Percentiles rank a stretch among this genome's conserved stretches.
These are phyloP conservation scores for Trichophyton rubrum DNA, from an alignment of 2,329 filamentous ascomycete species.

Conservation along the genomic window DNA sequence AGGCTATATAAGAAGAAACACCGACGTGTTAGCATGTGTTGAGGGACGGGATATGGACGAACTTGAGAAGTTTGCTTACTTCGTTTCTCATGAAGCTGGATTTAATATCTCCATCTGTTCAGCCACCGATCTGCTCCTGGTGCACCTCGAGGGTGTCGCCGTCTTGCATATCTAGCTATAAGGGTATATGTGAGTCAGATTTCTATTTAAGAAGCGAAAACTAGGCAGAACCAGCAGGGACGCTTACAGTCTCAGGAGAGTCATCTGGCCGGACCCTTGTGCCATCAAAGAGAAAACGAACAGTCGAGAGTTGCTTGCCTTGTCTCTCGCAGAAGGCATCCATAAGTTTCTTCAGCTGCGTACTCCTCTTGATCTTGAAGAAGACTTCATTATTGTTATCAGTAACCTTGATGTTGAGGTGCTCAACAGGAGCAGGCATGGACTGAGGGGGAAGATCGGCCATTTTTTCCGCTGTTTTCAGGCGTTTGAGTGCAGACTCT, in stretches of 20 bases:
- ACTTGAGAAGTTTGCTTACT: neutral
- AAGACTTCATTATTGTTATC: constrained; percentile 99
- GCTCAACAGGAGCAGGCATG: constrained; percentile 47
- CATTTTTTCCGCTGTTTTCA: constrained; percentile 1
- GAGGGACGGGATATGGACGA: neutral
- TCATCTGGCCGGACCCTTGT: constrained; percentile 78
- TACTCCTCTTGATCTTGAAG: constrained; percentile 98
- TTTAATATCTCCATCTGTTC: neutral
- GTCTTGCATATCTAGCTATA: constrained; percentile 52
- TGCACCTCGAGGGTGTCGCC: constrained; percentile 95
- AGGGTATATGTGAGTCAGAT: constrained; percentile 5
- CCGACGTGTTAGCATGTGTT: neutral
- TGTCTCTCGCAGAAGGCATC: constrained; percentile 93
- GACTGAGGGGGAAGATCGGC: neutral
- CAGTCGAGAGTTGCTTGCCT: constrained; percentile 71
- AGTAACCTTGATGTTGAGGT: constrained; percentile 98
- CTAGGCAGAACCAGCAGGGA: constrained; percentile 1
- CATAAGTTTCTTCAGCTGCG: constrained; percentile 95
- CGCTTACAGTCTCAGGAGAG: constrained; percentile 78
- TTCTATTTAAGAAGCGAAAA: neutral
- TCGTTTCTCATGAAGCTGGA: neutral
- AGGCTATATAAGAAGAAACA: neutral
- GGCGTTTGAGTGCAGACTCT: neutral
- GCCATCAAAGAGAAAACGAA: constrained; percentile 95
- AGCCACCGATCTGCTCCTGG: constrained; percentile 89